Conservation (phyloP, 495 filamentous ascomycete species). For the Penicillium goetzii region DNA sequence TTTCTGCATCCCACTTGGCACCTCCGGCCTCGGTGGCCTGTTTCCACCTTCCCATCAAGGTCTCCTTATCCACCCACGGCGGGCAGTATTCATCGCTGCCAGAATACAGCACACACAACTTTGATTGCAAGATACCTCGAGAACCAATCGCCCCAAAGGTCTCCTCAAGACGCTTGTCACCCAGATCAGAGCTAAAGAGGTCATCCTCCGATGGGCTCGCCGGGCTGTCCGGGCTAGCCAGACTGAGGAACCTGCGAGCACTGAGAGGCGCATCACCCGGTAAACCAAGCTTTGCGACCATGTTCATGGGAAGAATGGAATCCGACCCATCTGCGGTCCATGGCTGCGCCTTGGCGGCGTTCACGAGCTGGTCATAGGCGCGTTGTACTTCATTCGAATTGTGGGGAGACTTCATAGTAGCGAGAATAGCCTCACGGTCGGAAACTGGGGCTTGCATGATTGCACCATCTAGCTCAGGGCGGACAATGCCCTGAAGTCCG, state of each 20-base stretch:
- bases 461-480: slow-evolving; percentile 69
- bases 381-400: slow-evolving; percentile 36
- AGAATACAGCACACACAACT: slow-evolving; percentile 62
- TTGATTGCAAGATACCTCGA: slow-evolving; percentile 55
- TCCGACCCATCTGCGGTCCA: slow-evolving; percentile 52
- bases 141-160: slow-evolving; percentile 68
- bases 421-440: slow-evolving; percentile 70
- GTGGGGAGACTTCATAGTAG: slow-evolving; percentile 23
- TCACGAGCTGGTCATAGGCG: slow-evolving; percentile 55
- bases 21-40: slow-evolving; percentile 58
- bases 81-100: slow-evolving; percentile 76
- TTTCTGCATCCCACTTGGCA: slow-evolving; percentile 54
- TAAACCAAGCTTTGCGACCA: slow-evolving; percentile 50
- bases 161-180: slow-evolving; percentile 55
- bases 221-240: slow-evolving; percentile 60
- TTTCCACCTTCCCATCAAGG: slow-evolving; percentile 67
- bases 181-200: slow-evolving; percentile 81
- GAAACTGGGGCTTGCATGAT: slow-evolving; percentile 82
- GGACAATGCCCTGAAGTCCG: slow-evolving; percentile 30
- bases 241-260: slow-evolving; percentile 62
- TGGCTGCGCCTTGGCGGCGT: slow-evolving; percentile 48
- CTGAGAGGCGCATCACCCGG: slow-evolving; percentile 59
- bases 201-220: slow-evolving; percentile 75
- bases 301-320: slow-evolving; percentile 59
- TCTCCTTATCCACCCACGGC: slow-evolving; percentile 61